Base-by-base conservation (phyloP, 331 rosid species). In the Malus hybrid region DNA sequence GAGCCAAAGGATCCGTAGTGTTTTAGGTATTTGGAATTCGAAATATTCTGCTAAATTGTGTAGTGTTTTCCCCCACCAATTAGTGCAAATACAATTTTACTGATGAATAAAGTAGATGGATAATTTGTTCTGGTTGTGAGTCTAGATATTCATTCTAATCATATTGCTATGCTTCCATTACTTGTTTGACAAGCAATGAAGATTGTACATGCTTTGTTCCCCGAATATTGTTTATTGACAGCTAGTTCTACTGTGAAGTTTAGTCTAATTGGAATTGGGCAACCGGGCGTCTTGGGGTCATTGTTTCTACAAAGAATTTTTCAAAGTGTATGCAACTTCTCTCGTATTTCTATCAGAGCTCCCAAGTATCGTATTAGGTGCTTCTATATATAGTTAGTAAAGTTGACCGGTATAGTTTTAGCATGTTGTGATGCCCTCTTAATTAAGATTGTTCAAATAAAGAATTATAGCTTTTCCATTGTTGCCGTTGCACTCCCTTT, bases 261-360 rank as follows among this genome's bases (percentile, higher is more conserved):
- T 90, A 84, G 79, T 83, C 96, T 69, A 86, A 81, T 71, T 94
- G 99, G 96, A 85, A 29, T 78, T 92, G 90, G 94, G 82, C 79
- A 27, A 82, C 80, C 34, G 90, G 93, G 83, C 46, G 83, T 85
- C 66, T 80, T 90, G 87, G 97, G 99, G 73, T 94, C 97, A 80
- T 79, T 92, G 73, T 87, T 92, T 79, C 91, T 94, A 78, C 97
- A 92, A 83, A 81, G 88, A 80, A 87, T 90, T 81, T 92, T 94
- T 81, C 82, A 61, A 85, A 88, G 46, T 15, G 99, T 94, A 88
- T 70, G 99, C 72, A 83, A 67, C 22, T 56, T 80, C 56, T 67
- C 74, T 79, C 82, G 32, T 69, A 66, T 16, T 79, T 55, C 6
- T 7, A 66, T 22, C 31, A 36, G 18, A n/a, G 7, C 54, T 50